Conservation (phyloP, 1,284 basidiomycete genomes). For the Puccinia horiana region DNA sequence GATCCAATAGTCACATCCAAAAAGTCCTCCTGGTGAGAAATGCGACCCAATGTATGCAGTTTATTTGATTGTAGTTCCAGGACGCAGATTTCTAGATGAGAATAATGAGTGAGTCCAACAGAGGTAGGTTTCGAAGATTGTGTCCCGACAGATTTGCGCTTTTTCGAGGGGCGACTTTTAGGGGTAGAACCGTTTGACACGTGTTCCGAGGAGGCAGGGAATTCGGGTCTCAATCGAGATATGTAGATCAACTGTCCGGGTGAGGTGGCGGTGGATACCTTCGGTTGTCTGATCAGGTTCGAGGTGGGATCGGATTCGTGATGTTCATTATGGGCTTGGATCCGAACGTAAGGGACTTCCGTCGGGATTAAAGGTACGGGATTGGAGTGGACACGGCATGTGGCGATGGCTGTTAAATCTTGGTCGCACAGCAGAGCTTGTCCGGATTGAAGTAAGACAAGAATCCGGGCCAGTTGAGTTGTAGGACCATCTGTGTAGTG, state of each 20-base stretch:
- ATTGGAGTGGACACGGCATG: constrained; percentile 7
- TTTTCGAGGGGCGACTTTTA: constrained; percentile 19
- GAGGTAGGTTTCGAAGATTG: not conserved
- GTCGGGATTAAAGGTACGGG: not conserved
- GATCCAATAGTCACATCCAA: constrained; percentile 38
- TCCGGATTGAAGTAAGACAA: constrained; percentile 33
- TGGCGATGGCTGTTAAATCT: constrained; percentile 21
- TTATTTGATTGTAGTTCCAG: constrained; percentile 15
- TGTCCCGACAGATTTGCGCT: constrained; percentile 30
- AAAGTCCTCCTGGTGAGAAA: constrained; percentile 13
- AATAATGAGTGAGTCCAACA: constrained; percentile 19
- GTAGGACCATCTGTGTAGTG: not conserved
- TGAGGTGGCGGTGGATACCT: not conserved
- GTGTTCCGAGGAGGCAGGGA: not conserved
- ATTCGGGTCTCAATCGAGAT: constrained; percentile 27
- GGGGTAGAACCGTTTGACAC: not conserved
- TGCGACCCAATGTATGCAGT: not conserved
- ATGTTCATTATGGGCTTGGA: constrained; percentile 11
- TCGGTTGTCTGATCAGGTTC: not conserved
- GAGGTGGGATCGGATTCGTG: not conserved
- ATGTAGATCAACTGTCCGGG: constrained; percentile 18
- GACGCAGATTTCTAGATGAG: constrained; percentile 16
- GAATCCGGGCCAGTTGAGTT: constrained; percentile 11
- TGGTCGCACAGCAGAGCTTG: constrained; percentile 12
- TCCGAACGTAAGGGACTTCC: not conserved